Percentiles rank a stretch among this genome's conserved stretches.
Conservation (phyloP, 106 monocot species). For the Allium fistulosum region DNA sequence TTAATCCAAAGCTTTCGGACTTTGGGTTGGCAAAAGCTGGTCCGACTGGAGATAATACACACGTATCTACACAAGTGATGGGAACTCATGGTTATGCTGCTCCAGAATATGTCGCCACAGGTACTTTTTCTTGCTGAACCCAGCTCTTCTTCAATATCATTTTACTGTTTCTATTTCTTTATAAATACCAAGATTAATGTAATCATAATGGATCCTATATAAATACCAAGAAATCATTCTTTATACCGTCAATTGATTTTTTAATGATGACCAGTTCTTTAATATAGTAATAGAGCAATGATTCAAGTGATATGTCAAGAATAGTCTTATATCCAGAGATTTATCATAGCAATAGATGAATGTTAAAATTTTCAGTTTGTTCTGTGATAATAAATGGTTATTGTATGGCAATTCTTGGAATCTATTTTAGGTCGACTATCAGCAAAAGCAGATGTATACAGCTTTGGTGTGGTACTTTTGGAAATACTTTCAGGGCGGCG, state of each 20-base stretch:
- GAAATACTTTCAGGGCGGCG: constrained; percentile 73
- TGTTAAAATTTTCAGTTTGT: too few species aligned
- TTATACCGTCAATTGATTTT: too few species aligned
- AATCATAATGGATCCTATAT: too few species aligned
- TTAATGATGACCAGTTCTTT: too few species aligned
- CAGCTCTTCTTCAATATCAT: too few species aligned
- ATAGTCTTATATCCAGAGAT: too few species aligned
- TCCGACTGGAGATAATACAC: constrained; percentile 56
- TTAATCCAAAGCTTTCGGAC: constrained; percentile 53
- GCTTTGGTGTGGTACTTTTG: constrained; percentile 80
- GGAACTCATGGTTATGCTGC: constrained; percentile 68
- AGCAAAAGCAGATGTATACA: constrained; percentile 90
- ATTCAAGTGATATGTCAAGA: too few species aligned
- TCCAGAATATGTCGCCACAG: constrained; percentile 67
- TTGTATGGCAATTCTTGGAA: neutral
- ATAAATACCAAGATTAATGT: neutral
- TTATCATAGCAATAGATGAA: too few species aligned
- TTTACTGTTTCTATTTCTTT: neutral
- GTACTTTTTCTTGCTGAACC: neutral
- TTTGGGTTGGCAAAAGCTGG: constrained; percentile 71
- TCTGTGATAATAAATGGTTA: too few species aligned
- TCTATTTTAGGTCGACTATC: constrained; percentile 49
- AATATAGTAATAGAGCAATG: too few species aligned
- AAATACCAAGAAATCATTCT: too few species aligned
- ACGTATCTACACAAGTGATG: constrained; percentile 65